Evolutionary conservation across 192 early-diverging fungal genomes (phyloP), one percentile per base, ranked within the genome.

Genomic region (Chytriomyces sp.): DNA sequence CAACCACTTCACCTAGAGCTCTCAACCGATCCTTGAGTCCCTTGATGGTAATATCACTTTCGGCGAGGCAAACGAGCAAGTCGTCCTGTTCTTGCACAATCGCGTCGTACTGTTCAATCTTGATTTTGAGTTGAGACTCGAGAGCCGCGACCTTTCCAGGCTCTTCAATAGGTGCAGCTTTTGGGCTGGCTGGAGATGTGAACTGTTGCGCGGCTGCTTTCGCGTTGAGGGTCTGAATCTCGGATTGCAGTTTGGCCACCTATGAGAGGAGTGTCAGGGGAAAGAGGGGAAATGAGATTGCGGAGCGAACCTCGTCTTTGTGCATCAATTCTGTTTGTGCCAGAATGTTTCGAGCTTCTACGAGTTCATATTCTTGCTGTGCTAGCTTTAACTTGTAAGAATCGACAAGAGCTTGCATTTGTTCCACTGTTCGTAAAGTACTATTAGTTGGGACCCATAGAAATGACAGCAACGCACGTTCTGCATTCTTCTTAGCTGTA

Each of bases 21-120:
- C 72, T 31, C 59, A 80, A 39, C 60, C 75, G 52, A 19, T 34
- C 55, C 17, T 86, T 82, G 71, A 84, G 81, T 33, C 82, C 76
- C 68, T 83, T 84, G 52, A 86, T 82, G 69, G 84, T 84, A 32
- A 84, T 84, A 63, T 94, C 93, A 72, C 93, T 92, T 53, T 96
- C 94, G 2, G 91, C 92, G 66, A 95, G 72, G 59, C 87, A 92
- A 33, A 93, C 88, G 38, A 95, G 79, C 60, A 95, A 71, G 72
- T 96, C 94, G 60, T 94, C 94, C 57, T 93, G 91, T 68, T 94
- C 92, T 60, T 85, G 86, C 73, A 88, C 72, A 41, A 90, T 22
- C 5, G 33, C 22, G 7, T 59, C 58, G 54, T 62, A 62, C 44
- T 69, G 56, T 44, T 70, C 54, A 22, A 5, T 63, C 54, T 55